Evolutionary conservation across 2,329 filamentous ascomycete species (phyloP), one percentile per base, ranked within the genome.

Genomic region (Aphanocladium album): DNA sequence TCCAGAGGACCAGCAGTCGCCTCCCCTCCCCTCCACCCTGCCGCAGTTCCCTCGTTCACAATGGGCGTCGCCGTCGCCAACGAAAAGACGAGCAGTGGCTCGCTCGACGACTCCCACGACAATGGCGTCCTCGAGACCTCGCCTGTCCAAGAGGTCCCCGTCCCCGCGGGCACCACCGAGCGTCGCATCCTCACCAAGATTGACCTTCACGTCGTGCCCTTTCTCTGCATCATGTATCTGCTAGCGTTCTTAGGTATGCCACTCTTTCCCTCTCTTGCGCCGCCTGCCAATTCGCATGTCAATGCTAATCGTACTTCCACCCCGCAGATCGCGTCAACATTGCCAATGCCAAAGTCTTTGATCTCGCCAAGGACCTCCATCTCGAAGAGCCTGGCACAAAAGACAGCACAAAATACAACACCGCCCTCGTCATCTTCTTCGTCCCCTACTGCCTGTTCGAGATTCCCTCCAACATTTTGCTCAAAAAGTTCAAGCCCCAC

Each of bases 341-440:
- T 67, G 87, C 86, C 72, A 93, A 93, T 73, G 90, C 89, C 30
- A 83, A 82, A 47, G 80, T 89, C 50, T 90, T 90, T 63, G 80
- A 82, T 45, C 77, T 93, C 16, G 77, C 79, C 27, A 68, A 79
- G 12, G 89, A 93, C 64, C 78, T 93, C 5, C 63, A 77, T 3
- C 81, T 93, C 30, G 72, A 80, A 25, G 77, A 77, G 47, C 74
- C 76, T 5, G 39, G 45, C 5, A 64, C 78, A 4, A 80, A 93
- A 23, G 72, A 80, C 25, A 77, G 77, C 49, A 75, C 76, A 11
- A 77, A 89, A 68, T 93, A 89, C 75, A 93, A 91, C 72, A 89
- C 86, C 16, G 87, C 87, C 1, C 78, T 93, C 63, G 89, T 88
- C 60, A 90, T 93, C 68, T 93, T 93, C 77, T 93, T 93, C 73